Conservation (phyloP, 371 early-diverging fungal genomes). For the Parasitella parasitica region DNA sequence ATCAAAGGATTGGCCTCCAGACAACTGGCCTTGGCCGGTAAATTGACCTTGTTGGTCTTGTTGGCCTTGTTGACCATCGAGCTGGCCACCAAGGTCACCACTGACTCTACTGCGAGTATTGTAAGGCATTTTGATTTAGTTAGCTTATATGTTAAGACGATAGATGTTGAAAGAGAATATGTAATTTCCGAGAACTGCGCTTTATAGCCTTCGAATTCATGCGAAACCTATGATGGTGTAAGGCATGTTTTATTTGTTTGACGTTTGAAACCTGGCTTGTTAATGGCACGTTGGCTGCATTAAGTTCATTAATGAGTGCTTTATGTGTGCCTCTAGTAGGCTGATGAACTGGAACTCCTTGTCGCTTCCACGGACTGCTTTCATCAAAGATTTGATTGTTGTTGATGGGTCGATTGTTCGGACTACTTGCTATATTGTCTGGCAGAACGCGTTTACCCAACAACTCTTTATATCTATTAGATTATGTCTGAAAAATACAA, state of each 20-base stretch:
- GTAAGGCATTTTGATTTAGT: neutral
- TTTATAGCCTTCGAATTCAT: neutral
- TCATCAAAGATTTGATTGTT: neutral
- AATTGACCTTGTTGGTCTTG: neutral
- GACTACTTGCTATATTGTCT: neutral
- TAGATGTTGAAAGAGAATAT: no score
- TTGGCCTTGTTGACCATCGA: neutral
- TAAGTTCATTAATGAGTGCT: no score
- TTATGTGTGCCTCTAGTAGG: neutral
- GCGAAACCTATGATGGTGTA: neutral
- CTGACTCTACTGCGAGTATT: constrained; percentile 1
- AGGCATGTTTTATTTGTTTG: neutral
- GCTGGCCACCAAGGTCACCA: neutral
- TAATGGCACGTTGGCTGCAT: neutral
- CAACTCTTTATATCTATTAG: neutral
- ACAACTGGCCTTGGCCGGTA: neutral
- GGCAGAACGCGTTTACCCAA: constrained; percentile 1
- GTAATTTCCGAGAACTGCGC: neutral
- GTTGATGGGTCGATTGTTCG: neutral
- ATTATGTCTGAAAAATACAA: constrained; percentile 42
- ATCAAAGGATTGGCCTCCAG: neutral
- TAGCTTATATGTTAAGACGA: neutral
- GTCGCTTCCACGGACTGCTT: neutral
- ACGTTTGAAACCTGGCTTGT: neutral
- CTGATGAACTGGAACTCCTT: no score